These are phyloP conservation scores for Boletus sp. DNA, from an alignment of 768 basidiomycete genomes.

Conservation along the genomic window DNA sequence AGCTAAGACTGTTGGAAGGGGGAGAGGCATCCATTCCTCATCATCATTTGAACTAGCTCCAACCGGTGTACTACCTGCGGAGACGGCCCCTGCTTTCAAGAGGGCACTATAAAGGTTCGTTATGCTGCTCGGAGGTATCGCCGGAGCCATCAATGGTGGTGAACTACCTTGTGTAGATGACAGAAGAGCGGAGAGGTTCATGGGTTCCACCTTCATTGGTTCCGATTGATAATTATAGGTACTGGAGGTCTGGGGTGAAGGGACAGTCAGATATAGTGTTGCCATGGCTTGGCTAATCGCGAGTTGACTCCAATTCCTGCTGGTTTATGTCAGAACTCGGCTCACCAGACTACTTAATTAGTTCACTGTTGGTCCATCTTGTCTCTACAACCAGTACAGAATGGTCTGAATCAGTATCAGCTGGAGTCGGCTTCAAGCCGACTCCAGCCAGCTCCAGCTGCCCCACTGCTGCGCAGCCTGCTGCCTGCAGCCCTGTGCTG, in stretches of 20 bases:
- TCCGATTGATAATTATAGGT: constrained; percentile 26
- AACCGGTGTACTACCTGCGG: constrained; percentile 51
- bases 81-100: constrained; percentile 76
- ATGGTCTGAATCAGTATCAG: no score
- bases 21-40: constrained; percentile 27
- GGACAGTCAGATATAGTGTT: no score
- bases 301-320: no score
- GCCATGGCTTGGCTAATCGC: no score
- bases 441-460: no score
- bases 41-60: constrained; percentile 41
- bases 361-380: no score
- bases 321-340: no score
- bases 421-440: no score
- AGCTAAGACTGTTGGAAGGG: constrained; percentile 38
- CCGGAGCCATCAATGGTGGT: constrained; percentile 19
- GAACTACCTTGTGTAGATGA: constrained; percentile 24
- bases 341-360: no score
- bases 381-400: no score
- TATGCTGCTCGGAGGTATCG: constrained; percentile 40
- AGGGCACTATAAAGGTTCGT: constrained; percentile 63
- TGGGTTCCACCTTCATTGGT: constrained; percentile 29
- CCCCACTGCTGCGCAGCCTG: no score
- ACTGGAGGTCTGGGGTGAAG: constrained; percentile 33
- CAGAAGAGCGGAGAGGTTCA: constrained; percentile 32
- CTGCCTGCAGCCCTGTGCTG: no score